Conservation (phyloP, 495 filamentous ascomycete genomes). For the Thermochaetoides thermophila region DNA sequence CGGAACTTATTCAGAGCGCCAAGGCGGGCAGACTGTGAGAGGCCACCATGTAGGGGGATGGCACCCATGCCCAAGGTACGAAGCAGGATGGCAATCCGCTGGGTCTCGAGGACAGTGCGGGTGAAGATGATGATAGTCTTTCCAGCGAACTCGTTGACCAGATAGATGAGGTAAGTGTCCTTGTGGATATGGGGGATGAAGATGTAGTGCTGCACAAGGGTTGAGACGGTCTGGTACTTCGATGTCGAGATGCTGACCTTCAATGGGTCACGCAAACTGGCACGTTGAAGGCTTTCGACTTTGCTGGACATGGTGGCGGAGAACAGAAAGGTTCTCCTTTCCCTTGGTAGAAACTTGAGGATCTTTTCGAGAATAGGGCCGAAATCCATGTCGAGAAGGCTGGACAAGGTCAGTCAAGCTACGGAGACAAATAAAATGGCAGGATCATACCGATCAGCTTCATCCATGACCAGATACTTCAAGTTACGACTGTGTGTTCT, state of each 20-base stretch:
- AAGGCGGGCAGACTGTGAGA: constrained; percentile 70
- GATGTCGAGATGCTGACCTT: constrained; percentile 54
- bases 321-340: constrained; percentile 76
- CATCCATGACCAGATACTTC: constrained; percentile 86
- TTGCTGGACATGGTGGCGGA: constrained; percentile 87
- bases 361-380: constrained; percentile 86
- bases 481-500: constrained; percentile 27
- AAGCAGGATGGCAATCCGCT: constrained; percentile 67
- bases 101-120: constrained; percentile 83
- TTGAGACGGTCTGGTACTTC: constrained; percentile 81
- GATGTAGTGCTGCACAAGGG: constrained; percentile 64
- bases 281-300: constrained; percentile 80
- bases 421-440: too few species aligned
- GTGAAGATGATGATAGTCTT: constrained; percentile 79
- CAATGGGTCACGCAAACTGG: constrained; percentile 65
- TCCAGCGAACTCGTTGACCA: constrained; percentile 75
- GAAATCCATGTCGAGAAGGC: constrained; percentile 87
- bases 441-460: constrained; percentile 49
- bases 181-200: constrained; percentile 85
- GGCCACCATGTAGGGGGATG: constrained; percentile 81
- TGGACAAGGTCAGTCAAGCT: not conserved
- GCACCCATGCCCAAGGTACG: constrained; percentile 57
- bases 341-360: constrained; percentile 72
- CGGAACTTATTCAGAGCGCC: constrained; percentile 82
- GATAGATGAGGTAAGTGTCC: constrained; percentile 74